phyloP scores from a whole-genome alignment of 208 protist species.

The Novymonas esmeraldas region DNA sequence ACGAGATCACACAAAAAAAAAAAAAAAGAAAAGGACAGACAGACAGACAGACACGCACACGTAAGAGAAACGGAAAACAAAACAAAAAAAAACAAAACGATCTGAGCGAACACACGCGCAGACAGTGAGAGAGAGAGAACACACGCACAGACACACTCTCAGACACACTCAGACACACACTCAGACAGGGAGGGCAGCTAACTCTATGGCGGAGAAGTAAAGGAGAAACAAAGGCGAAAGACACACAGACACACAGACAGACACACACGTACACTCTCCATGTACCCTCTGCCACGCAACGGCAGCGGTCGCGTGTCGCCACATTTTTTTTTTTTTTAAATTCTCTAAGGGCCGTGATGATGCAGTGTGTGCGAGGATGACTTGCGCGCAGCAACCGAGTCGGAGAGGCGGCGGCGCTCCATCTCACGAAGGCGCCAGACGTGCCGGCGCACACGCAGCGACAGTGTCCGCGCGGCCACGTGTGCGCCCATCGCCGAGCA shows the following conservation, averaged over 20 bases:
- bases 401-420: not conserved
- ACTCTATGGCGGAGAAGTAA: too few species aligned
- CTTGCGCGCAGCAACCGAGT: conserved; percentile 16
- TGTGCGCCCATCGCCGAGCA: conserved; percentile 16
- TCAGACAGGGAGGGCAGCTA: too few species aligned
- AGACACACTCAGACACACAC: too few species aligned
- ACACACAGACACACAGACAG: too few species aligned
- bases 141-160: not conserved
- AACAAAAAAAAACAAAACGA: not conserved
- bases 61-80: conserved; percentile 8
- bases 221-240: too few species aligned
- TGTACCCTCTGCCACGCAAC: too few species aligned
- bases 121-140: not conserved
- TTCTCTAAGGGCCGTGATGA: too few species aligned
- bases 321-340: too few species aligned
- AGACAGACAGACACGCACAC: conserved; percentile 30
- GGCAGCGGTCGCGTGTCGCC: too few species aligned
- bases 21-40: conserved; percentile 3
- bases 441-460: conserved; percentile 9
- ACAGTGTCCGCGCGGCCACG: conserved; percentile 6
- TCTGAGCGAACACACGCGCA: not conserved
- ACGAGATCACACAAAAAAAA: not conserved
- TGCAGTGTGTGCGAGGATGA: too few species aligned
- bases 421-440: conserved; percentile 17
- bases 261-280: too few species aligned